phyloP scores from a whole-genome alignment of 768 basidiomycete genomes.

The Pholiota conissans region DNA sequence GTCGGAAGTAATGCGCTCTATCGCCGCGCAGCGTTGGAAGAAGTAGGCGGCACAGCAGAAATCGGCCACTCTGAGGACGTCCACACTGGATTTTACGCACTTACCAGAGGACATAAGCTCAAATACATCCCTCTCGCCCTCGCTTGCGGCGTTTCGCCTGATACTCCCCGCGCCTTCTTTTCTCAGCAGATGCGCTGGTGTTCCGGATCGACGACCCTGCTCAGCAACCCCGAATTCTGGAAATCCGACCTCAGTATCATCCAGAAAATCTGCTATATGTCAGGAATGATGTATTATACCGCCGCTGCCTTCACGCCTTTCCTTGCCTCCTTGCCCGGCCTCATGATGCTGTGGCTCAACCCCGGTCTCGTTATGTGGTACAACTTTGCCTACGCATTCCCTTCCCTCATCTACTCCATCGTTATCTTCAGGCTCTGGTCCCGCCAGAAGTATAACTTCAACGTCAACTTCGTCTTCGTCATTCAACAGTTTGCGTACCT shows the following conservation, averaged over 20 bases:
- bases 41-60: slow-evolving; percentile 25
- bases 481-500: slow-evolving; percentile 29
- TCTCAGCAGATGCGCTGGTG: slow-evolving; percentile 32
- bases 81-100: slow-evolving; percentile 28
- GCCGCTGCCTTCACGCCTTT: slow-evolving; percentile 24
- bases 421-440: slow-evolving; percentile 28
- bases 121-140: slow-evolving; percentile 28
- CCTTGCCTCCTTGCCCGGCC: slow-evolving; percentile 23
- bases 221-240: slow-evolving; percentile 27
- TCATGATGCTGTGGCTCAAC: slow-evolving; percentile 22
- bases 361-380: slow-evolving; percentile 24
- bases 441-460: slow-evolving; percentile 21
- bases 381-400: slow-evolving; percentile 26
- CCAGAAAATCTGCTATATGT: slow-evolving; percentile 28
- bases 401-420: slow-evolving; percentile 25
- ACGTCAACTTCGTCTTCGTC: slow-evolving; percentile 25
- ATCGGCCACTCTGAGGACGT: slow-evolving; percentile 28
- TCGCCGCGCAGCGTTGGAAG: slow-evolving; percentile 24
- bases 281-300: slow-evolving; percentile 27
- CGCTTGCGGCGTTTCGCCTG: slow-evolving; percentile 26
- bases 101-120: slow-evolving; percentile 25
- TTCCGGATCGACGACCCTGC: slow-evolving; percentile 24
- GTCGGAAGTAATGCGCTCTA: slow-evolving; percentile 28
- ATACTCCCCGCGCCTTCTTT: slow-evolving; percentile 27
- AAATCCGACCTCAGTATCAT: slow-evolving; percentile 23